These are phyloP conservation scores for Kurtzmaniella quercitrusa DNA, from an alignment of 1,139 yeast genomes.

Conservation along the genomic window DNA sequence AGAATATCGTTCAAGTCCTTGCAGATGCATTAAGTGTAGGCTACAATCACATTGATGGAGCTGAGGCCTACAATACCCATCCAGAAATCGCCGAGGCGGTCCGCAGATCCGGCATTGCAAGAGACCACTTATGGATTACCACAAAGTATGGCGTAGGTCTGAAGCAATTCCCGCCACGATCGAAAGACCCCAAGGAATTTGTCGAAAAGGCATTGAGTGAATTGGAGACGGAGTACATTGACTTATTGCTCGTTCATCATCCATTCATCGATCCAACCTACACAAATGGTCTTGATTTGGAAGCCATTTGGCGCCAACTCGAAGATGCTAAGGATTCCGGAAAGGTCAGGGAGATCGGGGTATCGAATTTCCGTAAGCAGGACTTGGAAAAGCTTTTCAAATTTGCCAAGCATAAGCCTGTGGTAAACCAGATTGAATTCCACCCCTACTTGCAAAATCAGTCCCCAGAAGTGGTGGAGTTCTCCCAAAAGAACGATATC, in stretches of 20 bases:
- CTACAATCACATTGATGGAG: conserved; percentile 22
- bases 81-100: conserved; percentile 20
- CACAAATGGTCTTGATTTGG: conserved; percentile 13
- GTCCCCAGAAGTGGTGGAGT: conserved; percentile 17
- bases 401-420: conserved; percentile 15
- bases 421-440: conserved; percentile 26
- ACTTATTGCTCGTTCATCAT: conserved; percentile 39
- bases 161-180: conserved; percentile 11
- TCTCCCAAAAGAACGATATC: conserved; percentile 14
- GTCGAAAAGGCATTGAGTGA: conserved; percentile 46
- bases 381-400: conserved; percentile 16
- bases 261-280: conserved; percentile 11
- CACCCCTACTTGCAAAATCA: conserved; percentile 25
- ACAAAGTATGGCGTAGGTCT: conserved; percentile 14
- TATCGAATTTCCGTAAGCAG: conserved; percentile 20
- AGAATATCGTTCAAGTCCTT: conserved; percentile 9
- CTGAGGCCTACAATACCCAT: conserved; percentile 23
- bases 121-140: conserved; percentile 21
- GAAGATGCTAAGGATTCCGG: conserved; percentile 23
- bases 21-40: conserved; percentile 14
- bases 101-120: conserved; percentile 10
- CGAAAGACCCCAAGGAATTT: conserved; percentile 43
- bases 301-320: conserved; percentile 25
- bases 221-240: conserved; percentile 61
- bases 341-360: conserved; percentile 27